Conservation (phyloP, 2,329 filamentous ascomycete genomes). For the Drechslerella coelobrocha region DNA sequence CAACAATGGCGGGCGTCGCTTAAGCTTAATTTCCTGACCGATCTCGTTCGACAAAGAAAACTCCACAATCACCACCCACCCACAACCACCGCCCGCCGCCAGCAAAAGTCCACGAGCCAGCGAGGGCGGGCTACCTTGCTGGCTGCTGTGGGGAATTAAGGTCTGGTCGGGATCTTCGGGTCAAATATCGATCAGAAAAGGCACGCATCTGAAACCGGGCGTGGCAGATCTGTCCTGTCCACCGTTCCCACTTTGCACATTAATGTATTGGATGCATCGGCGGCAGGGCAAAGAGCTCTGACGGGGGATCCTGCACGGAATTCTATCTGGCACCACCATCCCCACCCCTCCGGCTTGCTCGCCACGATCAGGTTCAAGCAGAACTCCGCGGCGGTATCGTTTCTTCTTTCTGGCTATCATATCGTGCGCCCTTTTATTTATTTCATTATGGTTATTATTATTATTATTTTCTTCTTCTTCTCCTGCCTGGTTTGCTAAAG, state of each 20-base stretch:
- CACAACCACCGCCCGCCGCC: no score
- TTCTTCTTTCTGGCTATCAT: not conserved
- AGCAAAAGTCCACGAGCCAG: no score
- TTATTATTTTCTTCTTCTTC: not conserved
- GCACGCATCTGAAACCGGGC: conserved; percentile 10
- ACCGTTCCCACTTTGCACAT: not conserved
- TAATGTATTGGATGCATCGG: not conserved
- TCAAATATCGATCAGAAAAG: conserved; percentile 11
- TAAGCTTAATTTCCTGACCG: conserved; percentile 6
- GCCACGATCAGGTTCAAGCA: not conserved
- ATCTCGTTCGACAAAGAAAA: not conserved
- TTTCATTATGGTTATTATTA: no score
- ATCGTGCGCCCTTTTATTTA: no score
- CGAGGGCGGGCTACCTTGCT: not conserved
- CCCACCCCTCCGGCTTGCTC: not conserved
- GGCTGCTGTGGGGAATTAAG: conserved; percentile 3
- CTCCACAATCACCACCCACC: not conserved
- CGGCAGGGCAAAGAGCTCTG: conserved; percentile 2
- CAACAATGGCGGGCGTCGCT: not conserved
- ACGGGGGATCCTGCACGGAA: conserved; percentile 5
- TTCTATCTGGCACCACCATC: conserved; percentile 6
- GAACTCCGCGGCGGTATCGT: not conserved
- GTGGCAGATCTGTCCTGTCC: conserved; percentile 10
- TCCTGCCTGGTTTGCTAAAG: not conserved
- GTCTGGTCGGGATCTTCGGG: conserved; percentile 9